Evolutionary conservation across 2,329 filamentous ascomycete species (phyloP).

Genomic region (Botrytis squamosa): DNA sequence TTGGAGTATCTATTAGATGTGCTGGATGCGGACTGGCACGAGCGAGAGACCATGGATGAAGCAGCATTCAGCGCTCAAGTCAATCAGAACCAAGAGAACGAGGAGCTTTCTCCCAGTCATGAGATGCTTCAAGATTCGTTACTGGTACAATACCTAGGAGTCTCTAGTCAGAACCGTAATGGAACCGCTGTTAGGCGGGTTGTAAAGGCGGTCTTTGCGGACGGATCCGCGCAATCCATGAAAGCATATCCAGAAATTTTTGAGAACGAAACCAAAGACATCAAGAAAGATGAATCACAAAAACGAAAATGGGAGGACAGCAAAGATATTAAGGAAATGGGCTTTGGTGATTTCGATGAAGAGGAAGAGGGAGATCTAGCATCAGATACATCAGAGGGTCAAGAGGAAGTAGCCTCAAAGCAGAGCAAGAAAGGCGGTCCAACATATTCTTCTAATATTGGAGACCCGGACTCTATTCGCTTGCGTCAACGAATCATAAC

Average conservation of each 20-base stretch:
- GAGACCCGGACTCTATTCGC: constrained; percentile 35
- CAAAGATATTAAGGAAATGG: constrained; percentile 28
- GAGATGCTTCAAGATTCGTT: constrained; percentile 53
- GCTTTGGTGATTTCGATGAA: constrained; percentile 51
- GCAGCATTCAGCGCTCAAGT: constrained; percentile 9
- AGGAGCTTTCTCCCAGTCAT: constrained; percentile 28
- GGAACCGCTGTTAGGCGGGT: constrained; percentile 45
- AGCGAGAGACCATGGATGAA: constrained; percentile 52
- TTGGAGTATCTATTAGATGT: constrained; percentile 76
- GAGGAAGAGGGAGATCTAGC: constrained; percentile 33
- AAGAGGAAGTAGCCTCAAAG: not conserved
- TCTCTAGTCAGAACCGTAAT: constrained; percentile 33
- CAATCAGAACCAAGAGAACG: constrained; percentile 37
- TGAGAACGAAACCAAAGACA: constrained; percentile 58
- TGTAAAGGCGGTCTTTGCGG: constrained; percentile 65
- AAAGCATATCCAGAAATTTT: constrained; percentile 66
- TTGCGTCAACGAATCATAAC: constrained; percentile 36
- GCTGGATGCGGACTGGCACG: constrained; percentile 68
- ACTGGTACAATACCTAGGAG: constrained; percentile 51
- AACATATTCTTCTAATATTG: constrained; percentile 28
- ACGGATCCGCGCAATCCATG: constrained; percentile 54
- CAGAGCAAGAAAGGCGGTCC: not conserved
- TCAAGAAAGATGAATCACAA: constrained; percentile 43
- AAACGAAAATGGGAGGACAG: constrained; percentile 50
- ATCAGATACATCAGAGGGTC: constrained; percentile 3